These are phyloP conservation scores for Phyllosticta capitalensis DNA, from an alignment of 2,329 filamentous ascomycete species.

Conservation along the genomic window DNA sequence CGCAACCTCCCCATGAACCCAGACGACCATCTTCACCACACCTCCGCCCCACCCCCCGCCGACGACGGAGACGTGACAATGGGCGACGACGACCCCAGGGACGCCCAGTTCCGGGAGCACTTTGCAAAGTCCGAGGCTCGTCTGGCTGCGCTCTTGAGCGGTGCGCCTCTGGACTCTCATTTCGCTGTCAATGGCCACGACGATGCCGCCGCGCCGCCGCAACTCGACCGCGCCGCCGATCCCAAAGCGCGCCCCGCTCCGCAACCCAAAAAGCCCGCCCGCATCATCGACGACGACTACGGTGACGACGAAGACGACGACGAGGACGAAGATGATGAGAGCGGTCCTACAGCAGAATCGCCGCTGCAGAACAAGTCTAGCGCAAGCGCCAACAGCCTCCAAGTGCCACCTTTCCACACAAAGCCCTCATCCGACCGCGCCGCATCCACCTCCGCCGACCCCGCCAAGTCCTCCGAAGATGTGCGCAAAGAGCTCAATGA, in stretches of 20 bases:
- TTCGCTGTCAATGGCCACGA: background rate
- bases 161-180: slow-evolving; percentile 18
- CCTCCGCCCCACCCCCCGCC: slow-evolving; percentile 26
- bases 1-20: slow-evolving; percentile 35
- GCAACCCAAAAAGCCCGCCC: slow-evolving; percentile 63
- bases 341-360: slow-evolving; percentile 29
- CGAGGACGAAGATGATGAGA: slow-evolving; percentile 21
- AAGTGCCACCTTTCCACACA: slow-evolving; percentile 60
- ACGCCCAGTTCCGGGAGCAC: slow-evolving; percentile 59
- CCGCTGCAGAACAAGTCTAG: slow-evolving; percentile 43
- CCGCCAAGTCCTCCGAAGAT: slow-evolving; percentile 69
- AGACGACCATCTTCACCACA: slow-evolving; percentile 31
- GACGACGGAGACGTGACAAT: slow-evolving; percentile 32
- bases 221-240: slow-evolving; percentile 26
- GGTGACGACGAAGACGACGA: slow-evolving; percentile 65
- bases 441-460: slow-evolving; percentile 42
- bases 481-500: slow-evolving; percentile 89
- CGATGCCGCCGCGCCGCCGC: slow-evolving; percentile 13
- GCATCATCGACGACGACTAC: slow-evolving; percentile 75
- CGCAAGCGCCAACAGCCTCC: slow-evolving; percentile 46
- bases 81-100: slow-evolving; percentile 37
- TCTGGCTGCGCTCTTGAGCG: slow-evolving; percentile 65
- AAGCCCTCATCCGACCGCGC: slow-evolving; percentile 48
- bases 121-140: slow-evolving; percentile 69
- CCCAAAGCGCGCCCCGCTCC: slow-evolving; percentile 37